These are phyloP conservation scores for Saccharomycopsis synnaedendra DNA, from an alignment of 805 yeast species.

Conservation along the genomic window DNA sequence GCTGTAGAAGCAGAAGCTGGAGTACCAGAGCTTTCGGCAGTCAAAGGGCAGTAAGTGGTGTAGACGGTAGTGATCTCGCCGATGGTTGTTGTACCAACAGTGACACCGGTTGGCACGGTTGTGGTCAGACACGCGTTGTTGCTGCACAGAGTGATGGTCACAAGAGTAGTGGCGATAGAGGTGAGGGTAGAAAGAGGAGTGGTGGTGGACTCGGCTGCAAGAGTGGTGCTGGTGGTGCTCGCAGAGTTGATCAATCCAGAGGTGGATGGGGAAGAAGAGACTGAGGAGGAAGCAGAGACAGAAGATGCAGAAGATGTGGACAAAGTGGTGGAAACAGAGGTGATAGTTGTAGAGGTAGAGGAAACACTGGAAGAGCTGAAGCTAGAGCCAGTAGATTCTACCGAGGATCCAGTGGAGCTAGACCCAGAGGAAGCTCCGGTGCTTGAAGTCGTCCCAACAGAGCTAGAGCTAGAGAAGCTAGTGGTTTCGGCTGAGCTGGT, in stretches of 20 bases:
- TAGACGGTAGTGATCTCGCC: conserved; percentile 23
- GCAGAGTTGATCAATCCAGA: background rate
- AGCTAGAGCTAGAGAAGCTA: background rate
- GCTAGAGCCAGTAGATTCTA: background rate
- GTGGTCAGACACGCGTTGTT: conserved; percentile 17
- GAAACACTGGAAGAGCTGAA: background rate
- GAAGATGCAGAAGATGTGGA: conserved; percentile 18
- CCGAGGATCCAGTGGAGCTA: background rate
- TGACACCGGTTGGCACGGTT: conserved; percentile 18
- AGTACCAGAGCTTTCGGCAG: conserved; percentile 10
- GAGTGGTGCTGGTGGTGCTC: background rate
- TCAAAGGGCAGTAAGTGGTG: conserved; percentile 27
- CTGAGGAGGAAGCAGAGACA: conserved; percentile 3
- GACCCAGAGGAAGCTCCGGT: background rate
- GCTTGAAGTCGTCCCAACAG: background rate
- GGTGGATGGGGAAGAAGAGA: background rate
- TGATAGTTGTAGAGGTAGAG: background rate
- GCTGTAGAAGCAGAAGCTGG: background rate
- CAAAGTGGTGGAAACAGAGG: conserved; percentile 17
- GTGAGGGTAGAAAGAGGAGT: conserved; percentile 13
- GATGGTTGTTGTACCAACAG: conserved; percentile 11
- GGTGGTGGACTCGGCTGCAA: conserved; percentile 5
- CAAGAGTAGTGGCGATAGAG: conserved; percentile 21
- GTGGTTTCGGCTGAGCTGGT: background rate
- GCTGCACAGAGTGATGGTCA: conserved; percentile 26